Evolutionary conservation across 2,329 filamentous ascomycete genomes (phyloP).

Genomic region (Lecanicillium sp.): DNA sequence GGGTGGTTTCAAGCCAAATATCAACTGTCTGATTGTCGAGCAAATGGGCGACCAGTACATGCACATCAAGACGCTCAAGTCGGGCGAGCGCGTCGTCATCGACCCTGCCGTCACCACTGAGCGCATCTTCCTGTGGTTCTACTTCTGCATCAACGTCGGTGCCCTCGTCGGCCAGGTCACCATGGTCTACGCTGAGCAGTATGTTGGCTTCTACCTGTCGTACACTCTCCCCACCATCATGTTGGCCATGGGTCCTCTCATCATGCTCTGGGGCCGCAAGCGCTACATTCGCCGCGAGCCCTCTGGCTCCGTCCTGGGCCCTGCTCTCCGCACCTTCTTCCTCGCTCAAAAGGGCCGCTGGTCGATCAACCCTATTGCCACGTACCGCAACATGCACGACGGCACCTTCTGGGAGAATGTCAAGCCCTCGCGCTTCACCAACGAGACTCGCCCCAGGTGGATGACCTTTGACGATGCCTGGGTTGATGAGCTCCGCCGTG

Average conservation of each 20-base stretch:
- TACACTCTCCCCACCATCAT: constrained; percentile 61
- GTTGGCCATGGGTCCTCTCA: constrained; percentile 53
- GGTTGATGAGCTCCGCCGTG: constrained; percentile 68
- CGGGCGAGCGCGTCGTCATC: constrained; percentile 56
- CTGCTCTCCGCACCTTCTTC: constrained; percentile 51
- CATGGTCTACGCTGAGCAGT: constrained; percentile 68
- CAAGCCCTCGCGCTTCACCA: constrained; percentile 57
- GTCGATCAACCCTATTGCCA: constrained; percentile 56
- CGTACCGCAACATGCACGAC: constrained; percentile 49
- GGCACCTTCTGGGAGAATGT: constrained; percentile 58
- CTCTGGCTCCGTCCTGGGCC: constrained; percentile 60
- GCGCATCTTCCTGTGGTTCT: constrained; percentile 63
- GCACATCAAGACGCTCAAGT: constrained; percentile 41
- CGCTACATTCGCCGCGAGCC: constrained; percentile 51
- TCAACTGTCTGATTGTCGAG: constrained; percentile 60
- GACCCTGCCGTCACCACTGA: constrained; percentile 56
- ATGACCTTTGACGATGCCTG: constrained; percentile 76
- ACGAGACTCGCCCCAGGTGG: constrained; percentile 51
- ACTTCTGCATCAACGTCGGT: constrained; percentile 65
- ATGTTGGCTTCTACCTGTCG: constrained; percentile 67
- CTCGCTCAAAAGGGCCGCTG: constrained; percentile 62
- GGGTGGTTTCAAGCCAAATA: constrained; percentile 69
- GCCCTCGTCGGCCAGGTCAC: constrained; percentile 54
- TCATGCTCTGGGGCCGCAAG: constrained; percentile 52
- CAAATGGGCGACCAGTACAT: constrained; percentile 52